Evolutionary conservation across 306 rosid species (phyloP), one percentile per base, ranked within the genome.

Genomic region (Cicer cuneatum): DNA sequence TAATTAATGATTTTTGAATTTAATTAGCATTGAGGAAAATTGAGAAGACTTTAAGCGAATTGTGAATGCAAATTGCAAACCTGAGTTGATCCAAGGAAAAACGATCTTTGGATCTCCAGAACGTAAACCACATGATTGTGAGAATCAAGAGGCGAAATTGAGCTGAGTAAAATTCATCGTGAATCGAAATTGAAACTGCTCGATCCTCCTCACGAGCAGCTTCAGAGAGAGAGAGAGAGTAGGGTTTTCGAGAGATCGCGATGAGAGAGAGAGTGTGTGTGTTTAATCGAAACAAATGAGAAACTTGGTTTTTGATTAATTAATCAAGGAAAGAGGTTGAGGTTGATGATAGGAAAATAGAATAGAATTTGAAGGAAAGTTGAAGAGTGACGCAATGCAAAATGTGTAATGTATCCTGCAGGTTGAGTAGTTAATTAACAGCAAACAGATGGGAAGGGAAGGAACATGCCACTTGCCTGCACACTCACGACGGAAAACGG

Each of bases 71-170:
- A 82, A 89, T 95, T 7, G 53, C 10, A 7, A 82, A 89, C 97
- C 97, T 89, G 87, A 91, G 92, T 48, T 89, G 87, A 75, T 91
- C 90, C 40, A 91, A 61, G 71, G 95, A 69, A 83, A 91, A 91
- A 21, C 92, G 92, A 75, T 89, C 89, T 84, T 90, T 83, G 86
- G 95, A 80, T 88, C 85, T 87, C 97, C 92, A 87, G 65, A 89
- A 89, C 78, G 94, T 80, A 51, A 87, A 74, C 95, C 97, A 91
- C 97, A 91, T 91, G 88, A 61, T 83, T 86, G 80, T 8, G 69
- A 61, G 42, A 79, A 78, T 86, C 79, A 84, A 53, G 61, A 40
- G 46, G 39, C 72, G 49, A 60, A 83, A 75, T 56, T 70, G 49
- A 81, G 85, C 74, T 12, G 15, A 57, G 63, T 51, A 47, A n/a